These are phyloP conservation scores for Herpetomonas tarakana DNA, from an alignment of 208 protist species.

Conservation along the genomic window DNA sequence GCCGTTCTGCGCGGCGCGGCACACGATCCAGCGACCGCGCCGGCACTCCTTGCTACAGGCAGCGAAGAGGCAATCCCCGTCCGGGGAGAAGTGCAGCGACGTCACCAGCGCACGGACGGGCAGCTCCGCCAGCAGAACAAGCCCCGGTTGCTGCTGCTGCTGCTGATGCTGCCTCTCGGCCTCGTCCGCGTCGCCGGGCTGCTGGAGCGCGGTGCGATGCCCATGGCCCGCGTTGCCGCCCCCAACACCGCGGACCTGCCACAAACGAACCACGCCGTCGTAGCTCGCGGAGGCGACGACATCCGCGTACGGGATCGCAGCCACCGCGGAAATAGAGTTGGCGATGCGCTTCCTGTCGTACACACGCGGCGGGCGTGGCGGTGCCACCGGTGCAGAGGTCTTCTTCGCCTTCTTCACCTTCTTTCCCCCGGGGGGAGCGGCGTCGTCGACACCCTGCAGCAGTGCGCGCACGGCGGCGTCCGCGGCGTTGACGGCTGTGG, in stretches of 20 bases:
- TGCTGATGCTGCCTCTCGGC: neutral
- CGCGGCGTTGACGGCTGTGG: neutral
- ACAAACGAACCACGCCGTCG: slow-evolving; percentile 85
- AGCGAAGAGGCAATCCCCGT: slow-evolving; percentile 48
- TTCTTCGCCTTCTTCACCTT: neutral
- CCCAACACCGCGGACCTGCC: slow-evolving; percentile 39
- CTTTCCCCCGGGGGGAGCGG: neutral
- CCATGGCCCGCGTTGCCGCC: slow-evolving; percentile 15
- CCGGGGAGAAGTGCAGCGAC: slow-evolving; percentile 56
- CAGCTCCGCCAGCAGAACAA: slow-evolving; percentile 56
- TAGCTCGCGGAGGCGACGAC: slow-evolving; percentile 83
- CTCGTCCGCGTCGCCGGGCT: slow-evolving; percentile 10
- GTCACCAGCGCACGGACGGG: slow-evolving; percentile 75
- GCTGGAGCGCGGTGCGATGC: slow-evolving; percentile 5
- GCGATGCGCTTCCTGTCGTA: slow-evolving; percentile 6
- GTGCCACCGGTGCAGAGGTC: neutral
- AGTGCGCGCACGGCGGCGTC: neutral
- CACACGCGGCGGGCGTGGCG: neutral
- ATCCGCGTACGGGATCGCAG: slow-evolving; percentile 79
- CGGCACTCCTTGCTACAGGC: slow-evolving; percentile 78
- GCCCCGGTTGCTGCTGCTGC: slow-evolving; percentile 16
- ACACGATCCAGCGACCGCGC: slow-evolving; percentile 82
- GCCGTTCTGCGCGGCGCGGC: slow-evolving; percentile 63
- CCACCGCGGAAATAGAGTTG: slow-evolving; percentile 86
- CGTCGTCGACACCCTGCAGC: neutral